Evolutionary conservation across 129 eudicot genomes (phyloP).

Genomic region (Pseudognaphalium luteoalbum): DNA sequence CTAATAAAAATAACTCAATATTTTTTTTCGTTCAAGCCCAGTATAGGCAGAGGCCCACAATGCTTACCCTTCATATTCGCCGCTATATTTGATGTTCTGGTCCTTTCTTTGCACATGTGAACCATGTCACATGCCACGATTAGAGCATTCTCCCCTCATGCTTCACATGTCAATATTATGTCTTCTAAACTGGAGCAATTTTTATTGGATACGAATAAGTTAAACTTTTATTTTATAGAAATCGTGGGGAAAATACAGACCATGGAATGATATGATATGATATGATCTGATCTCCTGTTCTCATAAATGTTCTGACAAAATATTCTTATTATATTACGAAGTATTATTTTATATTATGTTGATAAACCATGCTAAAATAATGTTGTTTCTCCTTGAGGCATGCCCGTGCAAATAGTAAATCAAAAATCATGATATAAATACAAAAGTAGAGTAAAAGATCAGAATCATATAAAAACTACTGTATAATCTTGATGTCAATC

Average conservation of each 20-base stretch:
- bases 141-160: slow-evolving; percentile 6
- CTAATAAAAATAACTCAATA: no score
- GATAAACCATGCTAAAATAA: neutral
- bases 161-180: neutral
- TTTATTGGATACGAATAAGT: neutral
- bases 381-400: no score
- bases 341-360: neutral
- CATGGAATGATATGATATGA: neutral
- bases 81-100: neutral
- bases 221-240: neutral
- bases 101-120: slow-evolving; percentile 11
- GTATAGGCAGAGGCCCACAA: no score
- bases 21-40: no score
- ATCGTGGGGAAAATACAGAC: neutral
- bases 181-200: neutral
- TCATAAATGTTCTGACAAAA: no score
- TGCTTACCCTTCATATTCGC: no score
- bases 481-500: no score
- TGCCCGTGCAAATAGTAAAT: no score
- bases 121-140: slow-evolving; percentile 18
- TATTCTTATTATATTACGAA: no score
- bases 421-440: no score
- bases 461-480: no score
- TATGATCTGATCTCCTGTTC: neutral
- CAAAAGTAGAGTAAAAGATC: no score